These are phyloP conservation scores for Aspergillus sp. DNA, from an alignment of 2,329 filamentous ascomycete genomes.

Conservation along the genomic window DNA sequence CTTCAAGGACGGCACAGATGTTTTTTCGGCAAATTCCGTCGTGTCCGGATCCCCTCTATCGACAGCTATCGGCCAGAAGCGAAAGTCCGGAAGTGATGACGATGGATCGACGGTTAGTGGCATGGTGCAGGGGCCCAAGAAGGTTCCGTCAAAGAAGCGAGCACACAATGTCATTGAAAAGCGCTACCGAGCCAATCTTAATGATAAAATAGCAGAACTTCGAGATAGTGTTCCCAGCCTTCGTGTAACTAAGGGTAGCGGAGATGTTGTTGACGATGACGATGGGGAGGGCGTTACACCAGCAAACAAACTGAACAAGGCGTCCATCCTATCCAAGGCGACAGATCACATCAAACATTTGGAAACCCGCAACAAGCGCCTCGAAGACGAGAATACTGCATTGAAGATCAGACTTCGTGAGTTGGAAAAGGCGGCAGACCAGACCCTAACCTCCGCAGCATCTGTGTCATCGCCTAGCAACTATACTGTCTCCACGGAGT, in stretches of 20 bases:
- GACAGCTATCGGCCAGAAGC: conserved; percentile 55
- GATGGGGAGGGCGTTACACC: conserved; percentile 79
- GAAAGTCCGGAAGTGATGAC: conserved; percentile 66
- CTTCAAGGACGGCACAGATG: conserved; percentile 6
- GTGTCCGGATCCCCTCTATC: conserved; percentile 27
- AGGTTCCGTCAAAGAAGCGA: conserved; percentile 77
- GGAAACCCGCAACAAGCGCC: conserved; percentile 81
- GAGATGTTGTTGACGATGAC: conserved; percentile 60
- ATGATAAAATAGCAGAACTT: conserved; percentile 92
- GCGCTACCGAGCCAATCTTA: conserved; percentile 90
- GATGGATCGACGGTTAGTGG: conserved; percentile 32
- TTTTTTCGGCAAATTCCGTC: conserved; percentile 18
- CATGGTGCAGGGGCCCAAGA: conserved; percentile 39
- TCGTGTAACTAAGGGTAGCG: conserved; percentile 67
- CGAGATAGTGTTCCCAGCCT: conserved; percentile 90
- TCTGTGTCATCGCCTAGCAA: conserved; percentile 43
- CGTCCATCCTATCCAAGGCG: conserved; percentile 92
- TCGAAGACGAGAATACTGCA: conserved; percentile 76
- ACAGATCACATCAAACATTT: conserved; percentile 95
- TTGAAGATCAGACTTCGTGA: conserved; percentile 80
- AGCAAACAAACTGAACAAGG: conserved; percentile 94
- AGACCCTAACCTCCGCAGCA: conserved; percentile 36
- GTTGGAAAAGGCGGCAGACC: conserved; percentile 62
- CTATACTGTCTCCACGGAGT: conserved; percentile 39
- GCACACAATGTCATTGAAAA: conserved; percentile 99